Evolutionary conservation across 1,284 basidiomycete species (phyloP).

Genomic region (Chalciporus sp.): DNA sequence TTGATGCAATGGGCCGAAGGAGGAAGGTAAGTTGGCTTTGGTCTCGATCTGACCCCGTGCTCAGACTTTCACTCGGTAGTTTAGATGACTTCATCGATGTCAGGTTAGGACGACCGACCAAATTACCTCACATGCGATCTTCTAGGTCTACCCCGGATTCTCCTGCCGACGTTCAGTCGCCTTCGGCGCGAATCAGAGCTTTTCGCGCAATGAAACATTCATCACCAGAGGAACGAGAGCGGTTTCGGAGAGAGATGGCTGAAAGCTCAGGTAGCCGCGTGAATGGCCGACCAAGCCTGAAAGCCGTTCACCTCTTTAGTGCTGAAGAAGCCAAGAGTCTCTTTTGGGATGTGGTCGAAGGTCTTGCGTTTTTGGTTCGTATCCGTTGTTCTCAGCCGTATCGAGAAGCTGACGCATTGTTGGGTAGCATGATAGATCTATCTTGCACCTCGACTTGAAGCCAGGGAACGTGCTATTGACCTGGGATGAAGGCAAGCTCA

Average conservation of each 20-base stretch:
- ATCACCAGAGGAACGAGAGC: conserved; percentile 63
- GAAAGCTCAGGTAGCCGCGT: conserved; percentile 23
- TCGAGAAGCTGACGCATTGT: conserved; percentile 7
- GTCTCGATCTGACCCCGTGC: neutral
- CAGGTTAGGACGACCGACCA: conserved; percentile 59
- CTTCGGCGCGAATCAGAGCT: conserved; percentile 72
- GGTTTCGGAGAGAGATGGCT: conserved; percentile 54
- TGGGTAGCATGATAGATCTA: conserved; percentile 76
- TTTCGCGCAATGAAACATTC: conserved; percentile 71
- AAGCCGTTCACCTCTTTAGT: conserved; percentile 78
- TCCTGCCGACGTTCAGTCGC: conserved; percentile 47
- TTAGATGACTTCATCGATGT: conserved; percentile 85
- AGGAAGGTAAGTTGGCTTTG: conserved; percentile 50
- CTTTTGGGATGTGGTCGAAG: conserved; percentile 78
- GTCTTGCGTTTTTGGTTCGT: conserved; percentile 79
- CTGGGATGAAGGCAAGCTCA: conserved; percentile 86
- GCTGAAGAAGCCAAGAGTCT: conserved; percentile 78
- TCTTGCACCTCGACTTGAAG: conserved; percentile 90
- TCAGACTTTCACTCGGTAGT: conserved; percentile 34
- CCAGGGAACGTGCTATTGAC: conserved; percentile 92
- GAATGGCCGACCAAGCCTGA: conserved; percentile 44
- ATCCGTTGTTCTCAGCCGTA: neutral
- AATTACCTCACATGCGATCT: conserved; percentile 49
- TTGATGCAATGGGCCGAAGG: conserved; percentile 95
- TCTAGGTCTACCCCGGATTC: conserved; percentile 28